phyloP scores from a whole-genome alignment of 768 basidiomycete genomes.

The Daedaleopsis nitida region DNA sequence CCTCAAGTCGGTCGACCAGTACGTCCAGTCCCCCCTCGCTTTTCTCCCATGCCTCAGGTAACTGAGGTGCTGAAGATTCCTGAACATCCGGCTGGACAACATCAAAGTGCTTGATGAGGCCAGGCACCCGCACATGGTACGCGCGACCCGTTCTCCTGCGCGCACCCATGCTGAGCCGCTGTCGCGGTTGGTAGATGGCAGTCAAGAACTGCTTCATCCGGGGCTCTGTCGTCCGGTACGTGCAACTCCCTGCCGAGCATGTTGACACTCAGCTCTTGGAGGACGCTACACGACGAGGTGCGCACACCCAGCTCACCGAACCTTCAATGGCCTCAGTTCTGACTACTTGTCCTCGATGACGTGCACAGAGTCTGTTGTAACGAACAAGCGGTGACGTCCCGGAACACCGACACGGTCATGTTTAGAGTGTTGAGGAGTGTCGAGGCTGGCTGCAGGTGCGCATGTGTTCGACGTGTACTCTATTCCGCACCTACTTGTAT shows the following conservation, averaged over 20 bases:
- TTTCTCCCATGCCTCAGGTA: neutral
- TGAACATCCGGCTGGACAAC: constrained; percentile 95
- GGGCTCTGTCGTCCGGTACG: constrained; percentile 97
- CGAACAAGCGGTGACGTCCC: neutral
- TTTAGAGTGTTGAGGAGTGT: neutral
- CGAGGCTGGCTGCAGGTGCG: neutral
- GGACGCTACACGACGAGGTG: neutral
- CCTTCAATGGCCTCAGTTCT: neutral
- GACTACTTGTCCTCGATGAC: neutral
- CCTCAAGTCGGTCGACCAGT: constrained; percentile 98
- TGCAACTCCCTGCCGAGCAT: constrained; percentile 77
- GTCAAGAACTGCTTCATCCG: constrained; percentile 99
- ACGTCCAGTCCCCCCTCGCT: neutral
- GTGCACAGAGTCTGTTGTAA: neutral
- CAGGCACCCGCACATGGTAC: constrained; percentile 89
- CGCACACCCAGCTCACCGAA: neutral
- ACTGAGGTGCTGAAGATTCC: constrained; percentile 44
- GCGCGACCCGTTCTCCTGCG: neutral
- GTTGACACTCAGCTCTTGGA: neutral
- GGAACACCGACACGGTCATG: neutral
- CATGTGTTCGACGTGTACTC: neutral
- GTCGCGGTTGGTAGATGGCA: constrained; percentile 68
- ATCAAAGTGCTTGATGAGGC: constrained; percentile 92
- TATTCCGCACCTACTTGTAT: neutral
- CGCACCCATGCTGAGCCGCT: neutral